These are phyloP conservation scores for Coniochaeta ligniaria DNA, from an alignment of 2,329 filamentous ascomycete genomes.

Conservation along the genomic window DNA sequence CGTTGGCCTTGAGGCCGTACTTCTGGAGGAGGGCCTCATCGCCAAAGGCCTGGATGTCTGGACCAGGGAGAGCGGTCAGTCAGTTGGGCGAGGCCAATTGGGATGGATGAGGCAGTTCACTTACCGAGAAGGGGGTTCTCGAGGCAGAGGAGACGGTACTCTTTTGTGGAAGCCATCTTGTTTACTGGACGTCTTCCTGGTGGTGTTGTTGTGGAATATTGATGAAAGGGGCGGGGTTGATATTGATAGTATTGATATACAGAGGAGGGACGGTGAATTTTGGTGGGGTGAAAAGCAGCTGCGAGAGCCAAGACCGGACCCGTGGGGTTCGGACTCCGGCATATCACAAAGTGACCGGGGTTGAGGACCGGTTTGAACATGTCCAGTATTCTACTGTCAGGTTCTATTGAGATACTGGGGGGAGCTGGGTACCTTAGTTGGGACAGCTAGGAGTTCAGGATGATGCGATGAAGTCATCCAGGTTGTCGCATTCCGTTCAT, in stretches of 20 bases:
- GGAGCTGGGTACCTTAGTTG: neutral
- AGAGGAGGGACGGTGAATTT: neutral
- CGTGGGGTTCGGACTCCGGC: neutral
- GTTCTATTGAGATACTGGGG: neutral
- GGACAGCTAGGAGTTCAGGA: neutral
- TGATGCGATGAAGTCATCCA: too few relatives aligned
- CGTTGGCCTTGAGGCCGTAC: slow-evolving; percentile 91
- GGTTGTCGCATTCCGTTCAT: neutral
- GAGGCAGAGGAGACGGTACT: slow-evolving; percentile 84
- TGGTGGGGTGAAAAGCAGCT: slow-evolving; percentile 6
- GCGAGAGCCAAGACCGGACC: neutral
- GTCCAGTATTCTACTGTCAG: neutral
- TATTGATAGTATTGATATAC: neutral
- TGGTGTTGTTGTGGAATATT: slow-evolving; percentile 9
- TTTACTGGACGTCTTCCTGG: slow-evolving; percentile 6
- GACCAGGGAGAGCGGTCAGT: slow-evolving; percentile 6
- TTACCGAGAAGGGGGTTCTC: slow-evolving; percentile 95
- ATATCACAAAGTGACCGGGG: neutral
- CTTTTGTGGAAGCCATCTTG: slow-evolving; percentile 67
- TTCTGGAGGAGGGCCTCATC: slow-evolving; percentile 81
- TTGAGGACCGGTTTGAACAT: slow-evolving; percentile 1
- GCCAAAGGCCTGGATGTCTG: slow-evolving; percentile 86
- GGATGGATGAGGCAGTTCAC: slow-evolving; percentile 16
- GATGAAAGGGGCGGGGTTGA: slow-evolving; percentile 5
- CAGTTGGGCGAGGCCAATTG: neutral